A percentile compares a stretch with the other conserved stretches of the same genome.
These are phyloP conservation scores for Rhizopogon vulgaris DNA, from an alignment of 768 basidiomycete genomes.

Conservation along the genomic window DNA sequence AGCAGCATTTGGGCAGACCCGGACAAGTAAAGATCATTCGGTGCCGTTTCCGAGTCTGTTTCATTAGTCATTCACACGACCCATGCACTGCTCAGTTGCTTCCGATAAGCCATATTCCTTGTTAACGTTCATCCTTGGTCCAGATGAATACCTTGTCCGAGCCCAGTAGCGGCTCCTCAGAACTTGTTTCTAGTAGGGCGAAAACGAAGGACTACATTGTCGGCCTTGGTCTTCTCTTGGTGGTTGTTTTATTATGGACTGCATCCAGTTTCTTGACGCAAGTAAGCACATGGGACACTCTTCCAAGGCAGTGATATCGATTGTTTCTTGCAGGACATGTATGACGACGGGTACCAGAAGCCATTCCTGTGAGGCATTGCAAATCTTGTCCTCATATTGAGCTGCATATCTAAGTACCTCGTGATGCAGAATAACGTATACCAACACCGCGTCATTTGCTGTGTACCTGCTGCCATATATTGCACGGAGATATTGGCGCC, in stretches of 20 bases:
- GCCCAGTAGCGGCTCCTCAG: constrained; percentile 11
- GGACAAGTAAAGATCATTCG: too few species aligned
- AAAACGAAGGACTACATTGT: constrained; percentile 35
- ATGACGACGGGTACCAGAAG: constrained; percentile 74
- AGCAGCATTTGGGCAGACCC: too few species aligned
- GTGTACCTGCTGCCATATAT: constrained; percentile 69
- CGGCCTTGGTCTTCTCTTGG: constrained; percentile 64
- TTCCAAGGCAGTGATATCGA: neutral
- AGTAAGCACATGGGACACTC: constrained; percentile 29
- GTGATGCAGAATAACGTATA: constrained; percentile 69
- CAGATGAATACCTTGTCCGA: constrained; percentile 14
- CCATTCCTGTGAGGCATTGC: constrained; percentile 67
- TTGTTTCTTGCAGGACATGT: constrained; percentile 35
- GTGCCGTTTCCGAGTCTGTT: too few species aligned
- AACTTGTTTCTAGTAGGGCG: constrained; percentile 1
- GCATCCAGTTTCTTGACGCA: constrained; percentile 83
- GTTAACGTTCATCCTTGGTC: neutral
- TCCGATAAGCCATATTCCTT: too few species aligned
- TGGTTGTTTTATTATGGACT: constrained; percentile 87
- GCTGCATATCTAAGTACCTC: neutral
- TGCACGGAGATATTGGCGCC: constrained; percentile 26
- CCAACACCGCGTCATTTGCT: constrained; percentile 86
- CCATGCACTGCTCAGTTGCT: neutral
- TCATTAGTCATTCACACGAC: neutral
- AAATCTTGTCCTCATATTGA: neutral